Percentiles rank a stretch among this genome's conserved stretches.
phyloP scores from a whole-genome alignment of 257 asterid species.

The Scutellaria galericulata region DNA sequence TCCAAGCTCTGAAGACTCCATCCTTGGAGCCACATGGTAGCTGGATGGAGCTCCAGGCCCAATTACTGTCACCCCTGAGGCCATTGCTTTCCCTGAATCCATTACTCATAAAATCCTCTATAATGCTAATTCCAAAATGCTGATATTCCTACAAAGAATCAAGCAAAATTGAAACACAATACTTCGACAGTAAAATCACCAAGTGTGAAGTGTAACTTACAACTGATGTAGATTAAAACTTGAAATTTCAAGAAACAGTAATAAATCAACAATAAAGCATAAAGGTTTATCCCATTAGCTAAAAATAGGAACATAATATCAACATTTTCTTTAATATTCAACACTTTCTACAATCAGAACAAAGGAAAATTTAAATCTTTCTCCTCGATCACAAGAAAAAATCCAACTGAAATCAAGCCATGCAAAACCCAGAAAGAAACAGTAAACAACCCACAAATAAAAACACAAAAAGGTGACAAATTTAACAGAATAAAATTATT shows the following conservation, averaged over 20 bases:
- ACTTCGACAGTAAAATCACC: neutral
- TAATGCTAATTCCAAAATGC: constrained; percentile 10
- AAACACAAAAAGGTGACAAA: constrained; percentile 32
- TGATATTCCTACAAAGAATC: constrained; percentile 26
- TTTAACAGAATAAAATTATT: constrained; percentile 12
- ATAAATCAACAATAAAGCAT: neutral
- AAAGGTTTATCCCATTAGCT: constrained; percentile 3
- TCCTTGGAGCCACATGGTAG: constrained; percentile 62
- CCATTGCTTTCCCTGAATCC: constrained; percentile 70
- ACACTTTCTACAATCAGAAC: constrained; percentile 16
- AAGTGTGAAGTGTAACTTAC: neutral
- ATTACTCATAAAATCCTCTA: constrained; percentile 38
- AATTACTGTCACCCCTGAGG: constrained; percentile 58
- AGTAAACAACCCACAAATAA: constrained; percentile 12
- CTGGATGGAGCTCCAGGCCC: constrained; percentile 65
- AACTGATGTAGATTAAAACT: neutral
- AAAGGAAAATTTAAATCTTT: constrained; percentile 24
- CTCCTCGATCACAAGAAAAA: constrained; percentile 34
- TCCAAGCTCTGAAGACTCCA: constrained; percentile 46
- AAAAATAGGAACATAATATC: neutral
- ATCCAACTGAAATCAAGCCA: constrained; percentile 30
- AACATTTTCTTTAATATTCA: constrained; percentile 20
- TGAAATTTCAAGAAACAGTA: neutral
- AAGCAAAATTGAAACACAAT: constrained; percentile 1
- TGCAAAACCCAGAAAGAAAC: constrained; percentile 41